Conservation (phyloP, 129 eudicot genomes). For the Tanacetum coccineum region DNA sequence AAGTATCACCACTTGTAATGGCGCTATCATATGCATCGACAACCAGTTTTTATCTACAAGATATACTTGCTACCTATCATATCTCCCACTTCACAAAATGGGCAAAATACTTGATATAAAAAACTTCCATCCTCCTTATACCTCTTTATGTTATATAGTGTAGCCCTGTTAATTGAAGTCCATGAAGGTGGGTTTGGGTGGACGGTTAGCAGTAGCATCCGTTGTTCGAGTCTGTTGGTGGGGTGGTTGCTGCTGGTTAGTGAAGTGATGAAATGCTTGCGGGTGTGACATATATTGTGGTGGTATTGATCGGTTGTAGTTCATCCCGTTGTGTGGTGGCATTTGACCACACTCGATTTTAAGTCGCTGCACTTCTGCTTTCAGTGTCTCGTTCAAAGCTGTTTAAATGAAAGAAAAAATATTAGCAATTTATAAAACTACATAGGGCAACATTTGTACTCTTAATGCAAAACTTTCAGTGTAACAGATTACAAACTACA, state of each 20-base stretch:
- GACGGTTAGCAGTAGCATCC: conserved; percentile 33
- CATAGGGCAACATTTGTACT: not conserved
- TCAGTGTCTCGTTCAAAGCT: conserved; percentile 83
- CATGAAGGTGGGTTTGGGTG: conserved; percentile 51
- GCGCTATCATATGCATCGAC: conserved; percentile 14
- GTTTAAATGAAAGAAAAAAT: conserved; percentile 3
- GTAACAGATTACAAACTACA: too few species aligned
- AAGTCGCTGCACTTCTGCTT: conserved; percentile 82
- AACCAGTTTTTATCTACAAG: conserved; percentile 27
- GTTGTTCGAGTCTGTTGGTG: conserved; percentile 57
- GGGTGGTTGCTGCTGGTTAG: conserved; percentile 37
- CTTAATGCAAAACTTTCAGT: too few species aligned
- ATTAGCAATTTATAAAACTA: not conserved
- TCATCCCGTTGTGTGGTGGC: conserved; percentile 55
- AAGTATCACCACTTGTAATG: conserved; percentile 20
- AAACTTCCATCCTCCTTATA: conserved; percentile 2
- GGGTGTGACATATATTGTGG: conserved; percentile 46
- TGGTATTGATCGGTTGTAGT: conserved; percentile 37
- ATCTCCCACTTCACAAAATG: conserved; percentile 14
- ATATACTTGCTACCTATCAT: conserved; percentile 8
- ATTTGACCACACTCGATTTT: conserved; percentile 75
- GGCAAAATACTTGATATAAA: conserved; percentile 5
- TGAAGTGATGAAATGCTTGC: conserved; percentile 31
- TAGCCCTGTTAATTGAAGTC: conserved; percentile 44
- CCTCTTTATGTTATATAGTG: conserved; percentile 5